Percentiles rank a stretch among this genome's conserved stretches.
Conservation (phyloP, 2,329 filamentous ascomycete genomes). For the Aspergillus felis region DNA sequence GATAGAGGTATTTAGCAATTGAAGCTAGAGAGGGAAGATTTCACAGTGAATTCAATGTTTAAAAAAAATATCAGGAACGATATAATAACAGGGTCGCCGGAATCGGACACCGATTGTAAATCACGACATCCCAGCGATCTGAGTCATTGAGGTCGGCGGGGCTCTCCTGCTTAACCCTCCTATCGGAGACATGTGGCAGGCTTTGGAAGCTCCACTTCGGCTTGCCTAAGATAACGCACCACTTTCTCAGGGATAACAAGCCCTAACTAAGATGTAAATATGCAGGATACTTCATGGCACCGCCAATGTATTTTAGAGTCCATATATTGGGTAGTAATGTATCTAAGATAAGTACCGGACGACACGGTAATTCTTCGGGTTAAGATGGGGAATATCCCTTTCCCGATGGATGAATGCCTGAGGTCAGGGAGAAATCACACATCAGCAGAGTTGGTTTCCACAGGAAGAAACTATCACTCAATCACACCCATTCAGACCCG, state of each 20-base stretch:
- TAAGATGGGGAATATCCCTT: not conserved
- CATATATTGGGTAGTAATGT: not conserved
- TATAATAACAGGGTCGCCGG: not conserved
- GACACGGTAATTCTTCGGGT: not conserved
- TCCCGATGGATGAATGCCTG: not conserved
- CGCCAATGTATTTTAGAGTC: not conserved
- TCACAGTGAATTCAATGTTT: not conserved
- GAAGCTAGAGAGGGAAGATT: not conserved
- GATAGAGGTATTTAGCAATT: not conserved
- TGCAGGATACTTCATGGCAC: not conserved
- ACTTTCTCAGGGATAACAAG: not conserved
- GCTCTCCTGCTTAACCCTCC: not conserved
- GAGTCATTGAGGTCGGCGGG: not conserved
- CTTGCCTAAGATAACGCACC: not conserved
- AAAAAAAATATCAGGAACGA: not conserved
- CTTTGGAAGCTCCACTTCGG: not conserved
- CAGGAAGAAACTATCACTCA: not conserved
- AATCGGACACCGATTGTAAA: not conserved
- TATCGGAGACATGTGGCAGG: not conserved
- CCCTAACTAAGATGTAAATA: no score
- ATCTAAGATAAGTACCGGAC: not conserved
- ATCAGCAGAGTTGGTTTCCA: not conserved
- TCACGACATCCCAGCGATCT: not conserved
- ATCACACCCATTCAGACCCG: constrained; percentile 28
- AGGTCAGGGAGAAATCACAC: not conserved